These are phyloP conservation scores for Fusarium scirpi DNA, from an alignment of 2,329 filamentous ascomycete genomes.

Conservation along the genomic window DNA sequence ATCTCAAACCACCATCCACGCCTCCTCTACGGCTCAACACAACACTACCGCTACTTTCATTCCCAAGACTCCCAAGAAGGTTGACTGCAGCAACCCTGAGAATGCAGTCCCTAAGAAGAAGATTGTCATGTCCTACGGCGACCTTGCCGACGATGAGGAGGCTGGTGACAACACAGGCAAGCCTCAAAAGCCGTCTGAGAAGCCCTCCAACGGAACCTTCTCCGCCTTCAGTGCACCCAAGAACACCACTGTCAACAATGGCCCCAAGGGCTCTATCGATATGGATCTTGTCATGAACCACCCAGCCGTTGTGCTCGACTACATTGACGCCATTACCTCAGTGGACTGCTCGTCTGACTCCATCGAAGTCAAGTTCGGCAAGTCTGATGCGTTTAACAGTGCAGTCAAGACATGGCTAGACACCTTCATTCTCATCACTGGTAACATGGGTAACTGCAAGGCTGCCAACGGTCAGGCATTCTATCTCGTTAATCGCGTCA, in stretches of 20 bases:
- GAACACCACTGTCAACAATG: not conserved
- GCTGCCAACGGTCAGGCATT: slow-evolving; percentile 7
- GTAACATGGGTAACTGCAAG: slow-evolving; percentile 17
- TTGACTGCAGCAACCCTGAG: slow-evolving; percentile 3
- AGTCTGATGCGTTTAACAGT: slow-evolving; percentile 1
- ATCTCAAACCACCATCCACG: slow-evolving; percentile 4
- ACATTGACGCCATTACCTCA: slow-evolving; percentile 9
- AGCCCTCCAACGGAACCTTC: slow-evolving; percentile 11
- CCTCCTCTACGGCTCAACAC: not conserved
- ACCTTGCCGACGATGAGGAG: not conserved
- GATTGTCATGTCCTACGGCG: slow-evolving; percentile 14
- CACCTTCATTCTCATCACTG: slow-evolving; percentile 6
- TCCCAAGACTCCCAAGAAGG: slow-evolving; percentile 5
- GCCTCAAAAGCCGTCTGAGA: not conserved
- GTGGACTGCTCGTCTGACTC: slow-evolving; percentile 1
- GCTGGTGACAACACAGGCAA: not conserved
- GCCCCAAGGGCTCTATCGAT: not conserved
- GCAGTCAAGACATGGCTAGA: slow-evolving; percentile 3
- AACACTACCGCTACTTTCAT: slow-evolving; percentile 19
- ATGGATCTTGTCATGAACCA: slow-evolving; percentile 25
- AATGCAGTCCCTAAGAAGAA: slow-evolving; percentile 21
- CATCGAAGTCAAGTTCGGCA: slow-evolving; percentile 7
- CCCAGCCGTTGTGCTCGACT: slow-evolving; percentile 16
- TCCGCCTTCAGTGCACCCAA: not conserved
- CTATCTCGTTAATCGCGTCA: slow-evolving; percentile 6